phyloP scores from a whole-genome alignment of 169 alveolate genomes.

The Babesia bovis region DNA sequence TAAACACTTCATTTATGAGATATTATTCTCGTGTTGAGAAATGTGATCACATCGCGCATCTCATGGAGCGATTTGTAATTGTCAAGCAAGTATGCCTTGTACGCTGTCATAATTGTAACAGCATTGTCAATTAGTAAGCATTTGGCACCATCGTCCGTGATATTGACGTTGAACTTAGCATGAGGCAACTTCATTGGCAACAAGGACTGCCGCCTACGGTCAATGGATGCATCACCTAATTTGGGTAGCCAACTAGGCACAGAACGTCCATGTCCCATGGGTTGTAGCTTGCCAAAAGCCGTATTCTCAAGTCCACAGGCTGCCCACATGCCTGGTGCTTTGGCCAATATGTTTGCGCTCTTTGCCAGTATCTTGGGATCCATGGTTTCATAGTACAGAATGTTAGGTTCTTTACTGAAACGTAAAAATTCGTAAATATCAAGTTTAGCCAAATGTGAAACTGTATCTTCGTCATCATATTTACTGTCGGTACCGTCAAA shows the following conservation, averaged over 20 bases:
- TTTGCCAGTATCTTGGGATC: constrained; percentile 10
- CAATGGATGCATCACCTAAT: constrained; percentile 21
- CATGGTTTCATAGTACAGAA: constrained; percentile 37
- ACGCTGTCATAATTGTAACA: constrained; percentile 21
- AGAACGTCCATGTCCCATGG: constrained; percentile 19
- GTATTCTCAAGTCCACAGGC: constrained; percentile 31
- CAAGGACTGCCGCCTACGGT: constrained; percentile 25
- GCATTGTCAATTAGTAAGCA: constrained; percentile 19
- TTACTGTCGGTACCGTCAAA: neutral
- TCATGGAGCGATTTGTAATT: constrained; percentile 3
- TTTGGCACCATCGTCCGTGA: neutral
- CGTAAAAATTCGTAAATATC: constrained; percentile 22
- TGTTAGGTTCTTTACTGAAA: constrained; percentile 17
- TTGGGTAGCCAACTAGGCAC: constrained; percentile 34
- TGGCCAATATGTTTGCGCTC: constrained; percentile 19
- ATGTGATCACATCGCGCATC: constrained; percentile 22
- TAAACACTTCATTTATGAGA: too few species aligned
- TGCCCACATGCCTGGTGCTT: constrained; percentile 36
- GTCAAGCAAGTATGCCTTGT: constrained; percentile 29
- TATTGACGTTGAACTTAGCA: neutral
- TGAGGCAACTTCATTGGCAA: constrained; percentile 23
- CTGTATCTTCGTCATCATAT: neutral
- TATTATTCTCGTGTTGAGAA: neutral
- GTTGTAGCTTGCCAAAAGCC: constrained; percentile 11
- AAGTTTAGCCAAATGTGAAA: constrained; percentile 8